A percentile compares a stretch with the other conserved stretches of the same genome.
phyloP scores from a whole-genome alignment of 352 stramenopile species.

The Pythium periplocum region DNA sequence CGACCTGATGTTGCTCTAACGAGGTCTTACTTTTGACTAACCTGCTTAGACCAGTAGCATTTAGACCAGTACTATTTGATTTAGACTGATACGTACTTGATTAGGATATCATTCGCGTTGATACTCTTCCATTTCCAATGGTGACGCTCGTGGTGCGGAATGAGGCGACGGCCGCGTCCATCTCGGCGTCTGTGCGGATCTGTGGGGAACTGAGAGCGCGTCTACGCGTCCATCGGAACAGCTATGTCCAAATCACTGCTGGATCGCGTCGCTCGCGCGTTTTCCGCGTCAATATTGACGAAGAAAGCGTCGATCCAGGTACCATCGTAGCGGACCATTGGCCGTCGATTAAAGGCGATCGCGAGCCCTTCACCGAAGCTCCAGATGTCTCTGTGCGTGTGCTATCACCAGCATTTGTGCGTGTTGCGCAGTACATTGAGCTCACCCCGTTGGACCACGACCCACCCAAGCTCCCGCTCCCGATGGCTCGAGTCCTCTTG shows the following conservation, averaged over 20 bases:
- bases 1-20: too few species aligned
- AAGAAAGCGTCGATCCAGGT: conserved; percentile 6
- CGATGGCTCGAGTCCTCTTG: conserved; percentile 34
- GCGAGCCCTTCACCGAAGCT: background rate
- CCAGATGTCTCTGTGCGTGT: conserved; percentile 1
- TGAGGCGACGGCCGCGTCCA: background rate
- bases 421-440: conserved; percentile 45
- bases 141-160: conserved; percentile 9
- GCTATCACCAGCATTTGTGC: conserved; percentile 20
- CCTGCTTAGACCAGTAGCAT: too few species aligned
- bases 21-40: too few species aligned
- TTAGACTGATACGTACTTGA: too few species aligned
- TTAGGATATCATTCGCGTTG: too few species aligned
- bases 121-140: background rate
- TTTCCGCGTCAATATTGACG: conserved; percentile 45
- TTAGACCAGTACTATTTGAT: too few species aligned
- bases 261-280: conserved; percentile 11
- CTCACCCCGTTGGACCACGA: conserved; percentile 29
- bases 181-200: too few species aligned
- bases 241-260: too few species aligned
- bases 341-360: conserved; percentile 12
- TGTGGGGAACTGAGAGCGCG: too few species aligned
- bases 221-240: too few species aligned
- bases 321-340: conserved; percentile 40
- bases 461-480: conserved; percentile 33